These are phyloP conservation scores for Cicer bijugum DNA, from an alignment of 306 rosid genomes.

Conservation along the genomic window DNA sequence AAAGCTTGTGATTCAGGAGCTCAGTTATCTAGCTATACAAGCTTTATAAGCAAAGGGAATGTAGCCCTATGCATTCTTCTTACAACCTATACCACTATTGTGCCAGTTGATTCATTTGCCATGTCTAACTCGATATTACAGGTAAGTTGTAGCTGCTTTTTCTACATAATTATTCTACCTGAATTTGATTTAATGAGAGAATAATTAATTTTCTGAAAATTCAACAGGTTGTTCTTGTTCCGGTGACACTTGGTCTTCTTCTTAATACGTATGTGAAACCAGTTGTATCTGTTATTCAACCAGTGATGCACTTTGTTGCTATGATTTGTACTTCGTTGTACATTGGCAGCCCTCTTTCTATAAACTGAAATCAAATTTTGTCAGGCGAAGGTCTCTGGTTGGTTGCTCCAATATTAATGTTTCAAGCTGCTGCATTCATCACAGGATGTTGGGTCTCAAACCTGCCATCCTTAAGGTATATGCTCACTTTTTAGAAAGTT, in stretches of 20 bases:
- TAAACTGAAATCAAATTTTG: conserved; percentile 74
- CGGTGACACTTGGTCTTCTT: conserved; percentile 83
- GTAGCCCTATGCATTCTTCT: conserved; percentile 93
- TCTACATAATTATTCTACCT: conserved; percentile 4
- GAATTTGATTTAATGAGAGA: conserved; percentile 6
- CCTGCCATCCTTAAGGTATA: conserved; percentile 72
- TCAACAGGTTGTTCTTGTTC: conserved; percentile 78
- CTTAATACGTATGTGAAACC: conserved; percentile 89
- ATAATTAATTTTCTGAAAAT: background rate
- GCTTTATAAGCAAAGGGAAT: conserved; percentile 92
- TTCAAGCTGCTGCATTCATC: conserved; percentile 79
- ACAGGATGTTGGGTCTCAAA: conserved; percentile 85
- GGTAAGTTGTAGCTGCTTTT: conserved; percentile 50
- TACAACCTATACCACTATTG: conserved; percentile 84
- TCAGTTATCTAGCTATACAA: conserved; percentile 91
- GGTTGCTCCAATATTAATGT: conserved; percentile 72
- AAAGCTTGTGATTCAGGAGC: conserved; percentile 95
- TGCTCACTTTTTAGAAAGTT: conserved; percentile 34
- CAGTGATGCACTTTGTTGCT: conserved; percentile 96
- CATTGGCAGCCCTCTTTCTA: conserved; percentile 96
- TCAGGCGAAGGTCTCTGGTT: conserved; percentile 75
- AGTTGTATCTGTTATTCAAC: conserved; percentile 72
- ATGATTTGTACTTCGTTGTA: conserved; percentile 94
- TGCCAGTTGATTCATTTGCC: conserved; percentile 91
- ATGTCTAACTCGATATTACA: conserved; percentile 96